Base-by-base conservation (phyloP, 768 basidiomycete species). In the Daedaleopsis sinensis region DNA sequence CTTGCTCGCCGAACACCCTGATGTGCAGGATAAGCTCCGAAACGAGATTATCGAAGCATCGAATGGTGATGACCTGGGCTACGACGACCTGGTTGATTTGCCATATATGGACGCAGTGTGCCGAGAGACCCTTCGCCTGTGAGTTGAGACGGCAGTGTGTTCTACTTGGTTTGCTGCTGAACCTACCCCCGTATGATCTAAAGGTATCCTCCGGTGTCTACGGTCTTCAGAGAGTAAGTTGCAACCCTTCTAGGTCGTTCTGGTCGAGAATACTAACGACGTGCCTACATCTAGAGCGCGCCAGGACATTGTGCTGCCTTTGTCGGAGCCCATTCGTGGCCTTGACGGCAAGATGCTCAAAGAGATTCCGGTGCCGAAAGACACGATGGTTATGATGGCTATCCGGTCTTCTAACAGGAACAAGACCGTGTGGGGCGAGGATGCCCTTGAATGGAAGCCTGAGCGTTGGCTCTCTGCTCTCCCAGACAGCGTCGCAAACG, bases 271-370 rank as follows among this genome's bases (percentile, higher is more conserved):
- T 32, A 32, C 27, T 32, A 32, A 32, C 7, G 27, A 3, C n/a
- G n/a, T n/a, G n/a, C n/a, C n/a, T n/a, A n/a, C n/a, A n/a, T n/a
- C n/a, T n/a, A n/a, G n/a, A n/a, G n/a, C 27, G 38, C 67, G 2
- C 24, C 59, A 70, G 76, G 78, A 88, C 66, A 85, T 87, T 62
- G 68, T 84, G 1, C 78, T 66, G 2, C 65, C 65, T 23, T 50
- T 66, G 8, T 64, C 65, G 2, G 52, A 48, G 19, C 65, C 65
- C 7, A 42, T 66, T 4, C 58, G 52, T 5, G 62, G 58, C 15
- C 36, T 37, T 0, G 65, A 66, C 42, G 65, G 65, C 32, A 56
- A 23, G 36, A 36, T 63, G 48, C 61, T 66, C 21, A 23, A 59
- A 4, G 59, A 63, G 49, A 65, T 82, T 8, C 63, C 59, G 3